Evolutionary conservation across 345 rosid genomes (phyloP).

Genomic region (Erucastrum elatum): DNA sequence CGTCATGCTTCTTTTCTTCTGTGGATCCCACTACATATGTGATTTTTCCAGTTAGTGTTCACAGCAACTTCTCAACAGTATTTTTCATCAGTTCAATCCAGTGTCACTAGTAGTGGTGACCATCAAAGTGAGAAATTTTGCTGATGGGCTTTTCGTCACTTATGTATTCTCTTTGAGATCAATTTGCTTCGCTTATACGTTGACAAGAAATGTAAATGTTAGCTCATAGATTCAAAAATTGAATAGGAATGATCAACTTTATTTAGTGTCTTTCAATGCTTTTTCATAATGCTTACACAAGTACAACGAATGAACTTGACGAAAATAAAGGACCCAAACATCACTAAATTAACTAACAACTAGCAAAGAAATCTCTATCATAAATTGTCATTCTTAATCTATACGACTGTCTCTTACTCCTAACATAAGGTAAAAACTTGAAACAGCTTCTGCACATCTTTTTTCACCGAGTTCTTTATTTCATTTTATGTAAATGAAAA

Average conservation of each 20-base stretch:
- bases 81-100: neutral
- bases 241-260: neutral
- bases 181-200: neutral
- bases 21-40: too few species aligned
- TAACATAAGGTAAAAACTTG: neutral
- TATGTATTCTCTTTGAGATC: too few species aligned
- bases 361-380: neutral
- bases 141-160: too few species aligned
- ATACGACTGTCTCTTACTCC: neutral
- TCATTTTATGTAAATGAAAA: neutral
- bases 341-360: neutral
- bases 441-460: neutral
- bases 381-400: neutral
- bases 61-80: too few species aligned
- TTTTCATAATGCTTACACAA: neutral
- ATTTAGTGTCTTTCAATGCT: neutral
- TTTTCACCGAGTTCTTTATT: neutral
- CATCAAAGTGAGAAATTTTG: neutral
- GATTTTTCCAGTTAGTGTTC: too few species aligned
- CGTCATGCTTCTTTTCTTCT: too few species aligned
- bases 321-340: neutral
- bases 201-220: neutral
- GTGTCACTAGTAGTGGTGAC: neutral
- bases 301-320: neutral
- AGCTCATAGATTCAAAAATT: neutral